Evolutionary conservation across 2,329 filamentous ascomycete species (phyloP), one percentile per base, ranked within the genome.

Genomic region (Venturia pyrina): DNA sequence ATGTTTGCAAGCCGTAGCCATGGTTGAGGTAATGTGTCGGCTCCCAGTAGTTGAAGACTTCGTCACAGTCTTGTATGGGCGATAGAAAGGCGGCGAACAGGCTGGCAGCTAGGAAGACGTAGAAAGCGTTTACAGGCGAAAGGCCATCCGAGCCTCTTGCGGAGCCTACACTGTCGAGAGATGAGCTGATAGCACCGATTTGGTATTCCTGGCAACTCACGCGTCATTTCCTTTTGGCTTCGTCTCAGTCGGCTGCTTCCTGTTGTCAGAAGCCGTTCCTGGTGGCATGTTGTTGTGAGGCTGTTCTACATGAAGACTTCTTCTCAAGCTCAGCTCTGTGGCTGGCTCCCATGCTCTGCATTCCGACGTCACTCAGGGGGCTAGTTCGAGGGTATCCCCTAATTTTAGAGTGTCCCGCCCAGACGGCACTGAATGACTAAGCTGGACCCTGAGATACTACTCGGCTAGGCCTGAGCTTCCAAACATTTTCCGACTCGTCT

Each of bases 1-100:
- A 99, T 0, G 95, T 99, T 79, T 99, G 93, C 63, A 97, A 82
- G 48, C 93, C 95, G 73, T 96, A 93, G 71, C 91, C 90, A 80
- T 97, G 92, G 67, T 87, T 89, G 37, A 99, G 84, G 77, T 97
- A 99, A 77, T 99, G 95, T 0, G 93, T 87, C 0, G 95, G 93
- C 73, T 99, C 95, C 92, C 93, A 99, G 81, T 96, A 99, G 76
- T 99, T 99, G 83, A 96, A 99, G 13, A 93, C 93, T 80, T 99
- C 95, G 72, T 99, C 95, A 75, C 95, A 99, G 77, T 99, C 95
- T 75, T 97, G 93, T 69, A 99, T 96, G 0, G 95, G 95, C 1
- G 92, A 88, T 75, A 88, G 93, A 41, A 89, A 73, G 13, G 93
- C 95, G 7, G 93, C 90, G 28, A 93, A 72, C 21, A 89, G 70